Evolutionary conservation across 805 yeast species (phyloP).

Genomic region (Pichia californica): DNA sequence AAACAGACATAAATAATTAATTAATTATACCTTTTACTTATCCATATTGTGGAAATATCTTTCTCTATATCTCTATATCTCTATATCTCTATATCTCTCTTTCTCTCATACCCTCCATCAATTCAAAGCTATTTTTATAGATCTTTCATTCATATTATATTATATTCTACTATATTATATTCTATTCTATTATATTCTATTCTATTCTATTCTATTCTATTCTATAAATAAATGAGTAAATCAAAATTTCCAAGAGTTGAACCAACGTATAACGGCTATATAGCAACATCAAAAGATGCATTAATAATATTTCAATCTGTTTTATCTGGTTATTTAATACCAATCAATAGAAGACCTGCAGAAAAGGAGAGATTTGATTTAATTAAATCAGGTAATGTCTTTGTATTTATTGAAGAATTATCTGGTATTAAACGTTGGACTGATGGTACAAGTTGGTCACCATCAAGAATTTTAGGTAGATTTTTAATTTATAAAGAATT

Average conservation of each 20-base stretch:
- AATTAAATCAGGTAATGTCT: constrained; percentile 72
- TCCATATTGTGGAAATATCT: no score
- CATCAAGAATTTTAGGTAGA: constrained; percentile 80
- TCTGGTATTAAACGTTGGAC: constrained; percentile 93
- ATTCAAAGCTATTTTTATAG: no score
- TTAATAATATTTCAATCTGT: constrained; percentile 76
- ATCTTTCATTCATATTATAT: no score
- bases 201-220: background rate
- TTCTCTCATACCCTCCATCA: no score
- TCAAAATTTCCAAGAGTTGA: background rate
- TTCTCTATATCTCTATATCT: no score
- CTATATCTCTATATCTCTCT: no score
- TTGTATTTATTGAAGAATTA: constrained; percentile 76
- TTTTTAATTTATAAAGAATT: constrained; percentile 78
- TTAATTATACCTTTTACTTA: no score
- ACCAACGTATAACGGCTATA: constrained; percentile 70
- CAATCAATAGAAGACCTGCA: constrained; percentile 73
- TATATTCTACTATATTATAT: background rate
- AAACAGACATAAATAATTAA: no score
- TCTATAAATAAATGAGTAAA: background rate
- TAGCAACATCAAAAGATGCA: constrained; percentile 80
- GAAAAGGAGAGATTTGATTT: constrained; percentile 65
- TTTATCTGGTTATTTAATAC: constrained; percentile 48
- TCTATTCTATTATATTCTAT: background rate
- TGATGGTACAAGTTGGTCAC: constrained; percentile 93